Percentiles rank a stretch among this genome's conserved stretches.
Evolutionary conservation across 2,329 filamentous ascomycete genomes (phyloP).

Genomic region (Sphaerulina vaccinii): DNA sequence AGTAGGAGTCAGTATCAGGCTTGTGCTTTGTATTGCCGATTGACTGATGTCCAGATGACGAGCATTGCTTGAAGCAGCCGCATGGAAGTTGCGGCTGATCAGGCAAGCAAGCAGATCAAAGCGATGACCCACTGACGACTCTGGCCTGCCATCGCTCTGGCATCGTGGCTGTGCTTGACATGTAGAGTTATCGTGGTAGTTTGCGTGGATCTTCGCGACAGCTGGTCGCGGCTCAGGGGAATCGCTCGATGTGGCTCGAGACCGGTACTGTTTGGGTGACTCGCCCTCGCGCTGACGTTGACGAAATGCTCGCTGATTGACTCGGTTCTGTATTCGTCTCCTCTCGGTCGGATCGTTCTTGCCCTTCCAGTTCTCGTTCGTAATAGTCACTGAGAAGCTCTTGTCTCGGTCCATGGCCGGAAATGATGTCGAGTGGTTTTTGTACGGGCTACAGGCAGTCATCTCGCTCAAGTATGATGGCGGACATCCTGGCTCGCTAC

Average conservation of each 20-base stretch:
- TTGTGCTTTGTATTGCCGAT: conserved; percentile 21
- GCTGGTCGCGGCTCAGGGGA: conserved; percentile 11
- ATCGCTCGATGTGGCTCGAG: conserved; percentile 18
- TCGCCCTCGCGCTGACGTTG: conserved; percentile 33
- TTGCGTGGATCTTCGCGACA: conserved; percentile 2
- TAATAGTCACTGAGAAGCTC: neutral
- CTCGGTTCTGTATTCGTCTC: conserved; percentile 34
- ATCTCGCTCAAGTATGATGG: neutral
- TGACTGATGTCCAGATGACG: conserved; percentile 25
- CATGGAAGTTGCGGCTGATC: conserved; percentile 35
- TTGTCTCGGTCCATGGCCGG: neutral
- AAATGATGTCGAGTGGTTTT: neutral
- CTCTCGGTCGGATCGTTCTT: conserved; percentile 35
- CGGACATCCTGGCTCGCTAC: neutral
- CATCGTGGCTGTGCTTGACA: neutral
- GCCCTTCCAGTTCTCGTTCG: conserved; percentile 36
- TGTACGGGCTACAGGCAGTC: neutral
- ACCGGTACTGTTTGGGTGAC: conserved; percentile 27
- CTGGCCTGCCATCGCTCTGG: neutral
- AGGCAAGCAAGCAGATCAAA: conserved; percentile 34
- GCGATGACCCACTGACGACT: conserved; percentile 8
- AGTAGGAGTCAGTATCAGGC: conserved; percentile 22
- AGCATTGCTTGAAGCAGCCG: conserved; percentile 30
- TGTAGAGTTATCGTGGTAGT: neutral
- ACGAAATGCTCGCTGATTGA: conserved; percentile 37